Conservation (phyloP, 208 protist genomes). For the Naegleria lovaniensis region DNA sequence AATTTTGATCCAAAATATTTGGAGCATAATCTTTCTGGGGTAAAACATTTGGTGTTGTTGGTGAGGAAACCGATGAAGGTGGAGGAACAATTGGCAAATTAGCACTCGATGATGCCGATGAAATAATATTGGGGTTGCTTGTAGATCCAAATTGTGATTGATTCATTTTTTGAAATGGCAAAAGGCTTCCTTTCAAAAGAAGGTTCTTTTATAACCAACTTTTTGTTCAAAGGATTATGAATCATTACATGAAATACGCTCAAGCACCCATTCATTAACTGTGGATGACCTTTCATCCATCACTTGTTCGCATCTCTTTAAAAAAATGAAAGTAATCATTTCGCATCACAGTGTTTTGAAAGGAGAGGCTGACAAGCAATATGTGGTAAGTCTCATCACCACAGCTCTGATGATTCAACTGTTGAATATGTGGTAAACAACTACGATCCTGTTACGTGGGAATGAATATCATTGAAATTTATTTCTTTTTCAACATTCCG, state of each 20-base stretch:
- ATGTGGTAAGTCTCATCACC: neutral
- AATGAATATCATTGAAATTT: neutral
- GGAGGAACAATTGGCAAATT: neutral
- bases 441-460: too few species aligned
- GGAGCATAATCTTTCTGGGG: neutral
- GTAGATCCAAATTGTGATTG: neutral
- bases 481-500: too few species aligned
- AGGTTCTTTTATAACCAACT: too few species aligned
- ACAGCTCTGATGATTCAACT: neutral
- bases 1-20: conserved; percentile 18
- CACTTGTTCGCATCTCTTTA: too few species aligned
- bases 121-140: neutral
- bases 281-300: too few species aligned
- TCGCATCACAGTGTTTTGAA: neutral
- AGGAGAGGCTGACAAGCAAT: neutral
- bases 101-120: neutral
- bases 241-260: too few species aligned
- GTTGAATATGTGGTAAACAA: too few species aligned
- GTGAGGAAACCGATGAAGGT: neutral
- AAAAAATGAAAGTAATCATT: neutral
- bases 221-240: too few species aligned
- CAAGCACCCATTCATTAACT: too few species aligned
- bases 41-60: neutral
- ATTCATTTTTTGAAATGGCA: neutral
- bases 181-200: too few species aligned